A percentile compares a stretch with the other conserved stretches of the same genome.
Conservation (phyloP, 805 yeast species). For the Schizosaccharomyces lindneri region DNA sequence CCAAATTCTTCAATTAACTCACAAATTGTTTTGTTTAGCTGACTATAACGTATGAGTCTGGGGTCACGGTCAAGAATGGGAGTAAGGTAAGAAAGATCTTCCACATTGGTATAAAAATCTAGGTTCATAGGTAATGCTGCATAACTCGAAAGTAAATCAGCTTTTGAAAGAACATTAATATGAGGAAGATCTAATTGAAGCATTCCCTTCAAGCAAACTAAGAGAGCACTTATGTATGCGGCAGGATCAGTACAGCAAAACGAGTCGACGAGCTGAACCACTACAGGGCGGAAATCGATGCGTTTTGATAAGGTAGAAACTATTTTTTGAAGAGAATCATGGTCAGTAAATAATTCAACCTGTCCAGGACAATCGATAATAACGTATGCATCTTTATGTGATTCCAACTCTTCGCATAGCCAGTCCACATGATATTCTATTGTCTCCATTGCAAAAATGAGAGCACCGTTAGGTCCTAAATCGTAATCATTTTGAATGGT, state of each 20-base stretch:
- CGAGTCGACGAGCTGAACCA: conserved; percentile 68
- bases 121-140: conserved; percentile 35
- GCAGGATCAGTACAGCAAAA: conserved; percentile 65
- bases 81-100: conserved; percentile 43
- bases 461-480: conserved; percentile 76
- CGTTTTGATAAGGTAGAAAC: conserved; percentile 15
- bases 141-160: conserved; percentile 53
- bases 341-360: conserved; percentile 82
- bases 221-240: conserved; percentile 58
- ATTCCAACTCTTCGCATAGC: conserved; percentile 28
- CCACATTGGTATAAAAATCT: conserved; percentile 79
- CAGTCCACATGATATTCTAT: conserved; percentile 9
- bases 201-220: conserved; percentile 75
- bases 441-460: conserved; percentile 63
- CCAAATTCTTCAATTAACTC: conserved; percentile 73
- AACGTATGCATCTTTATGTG: conserved; percentile 25
- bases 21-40: conserved; percentile 50
- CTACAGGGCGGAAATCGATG: conserved; percentile 15
- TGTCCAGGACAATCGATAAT: conserved; percentile 86
- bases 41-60: conserved; percentile 31
- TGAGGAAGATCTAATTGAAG: conserved; percentile 80
- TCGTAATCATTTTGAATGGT: conserved; percentile 49
- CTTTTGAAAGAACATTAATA: conserved; percentile 73
- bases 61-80: conserved; percentile 55
- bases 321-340: conserved; percentile 42